Conservation (phyloP, 768 basidiomycete genomes). For the Tremella mesenterica region DNA sequence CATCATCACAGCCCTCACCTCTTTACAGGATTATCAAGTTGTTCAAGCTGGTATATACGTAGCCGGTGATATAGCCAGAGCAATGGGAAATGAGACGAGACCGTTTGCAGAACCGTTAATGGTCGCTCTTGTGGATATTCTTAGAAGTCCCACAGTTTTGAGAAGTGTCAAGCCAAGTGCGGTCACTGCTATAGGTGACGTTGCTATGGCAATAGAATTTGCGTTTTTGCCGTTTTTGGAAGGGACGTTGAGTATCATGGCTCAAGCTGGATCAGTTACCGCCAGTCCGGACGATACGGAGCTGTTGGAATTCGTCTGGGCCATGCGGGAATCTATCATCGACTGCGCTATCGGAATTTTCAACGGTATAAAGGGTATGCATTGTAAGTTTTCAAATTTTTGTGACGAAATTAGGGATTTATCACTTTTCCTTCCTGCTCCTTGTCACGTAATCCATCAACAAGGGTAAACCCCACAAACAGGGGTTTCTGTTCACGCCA, state of each 20-base stretch:
- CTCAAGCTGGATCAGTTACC: constrained; percentile 79
- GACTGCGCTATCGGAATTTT: constrained; percentile 96
- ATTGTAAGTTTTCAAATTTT: constrained; percentile 52
- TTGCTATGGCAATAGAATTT: constrained; percentile 81
- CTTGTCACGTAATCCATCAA: not conserved
- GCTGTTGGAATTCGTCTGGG: constrained; percentile 81
- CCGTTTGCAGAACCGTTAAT: constrained; percentile 84
- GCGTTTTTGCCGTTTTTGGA: constrained; percentile 80
- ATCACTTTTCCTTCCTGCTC: constrained; percentile 2
- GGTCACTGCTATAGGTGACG: constrained; percentile 88
- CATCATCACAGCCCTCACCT: constrained; percentile 78
- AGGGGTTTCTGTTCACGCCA: too few species aligned
- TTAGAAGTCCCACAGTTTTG: constrained; percentile 81
- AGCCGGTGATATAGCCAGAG: constrained; percentile 92
- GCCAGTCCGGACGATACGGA: constrained; percentile 57
- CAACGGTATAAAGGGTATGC: constrained; percentile 75
- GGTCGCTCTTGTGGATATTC: constrained; percentile 79
- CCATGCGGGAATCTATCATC: constrained; percentile 84
- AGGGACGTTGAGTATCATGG: constrained; percentile 80
- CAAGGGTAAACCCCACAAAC: not conserved
- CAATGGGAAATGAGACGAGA: constrained; percentile 71
- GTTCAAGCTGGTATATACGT: constrained; percentile 93
- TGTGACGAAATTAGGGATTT: not conserved
- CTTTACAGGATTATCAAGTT: constrained; percentile 89
- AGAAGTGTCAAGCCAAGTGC: constrained; percentile 96